Evolutionary conservation across 2,329 filamentous ascomycete genomes (phyloP).

Genomic region (Moelleriella libera): DNA sequence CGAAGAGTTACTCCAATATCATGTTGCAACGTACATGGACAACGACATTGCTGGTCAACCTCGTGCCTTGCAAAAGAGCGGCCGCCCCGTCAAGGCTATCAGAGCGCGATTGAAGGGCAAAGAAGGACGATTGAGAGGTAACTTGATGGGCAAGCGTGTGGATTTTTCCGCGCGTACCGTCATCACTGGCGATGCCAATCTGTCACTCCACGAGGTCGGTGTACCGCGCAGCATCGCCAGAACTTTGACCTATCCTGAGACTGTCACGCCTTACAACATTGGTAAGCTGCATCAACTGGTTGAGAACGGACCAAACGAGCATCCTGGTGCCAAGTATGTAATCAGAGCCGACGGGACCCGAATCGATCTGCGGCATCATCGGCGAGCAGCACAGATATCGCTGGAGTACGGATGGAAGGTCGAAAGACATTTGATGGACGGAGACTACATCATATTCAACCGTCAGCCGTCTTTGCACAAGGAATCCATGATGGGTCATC

Average conservation of each 20-base stretch:
- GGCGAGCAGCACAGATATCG: conserved; percentile 71
- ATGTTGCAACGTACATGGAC: conserved; percentile 99
- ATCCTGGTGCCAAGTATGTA: conserved; percentile 93
- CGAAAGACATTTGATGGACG: conserved; percentile 88
- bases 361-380: conserved; percentile 89
- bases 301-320: conserved; percentile 84
- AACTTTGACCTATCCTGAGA: conserved; percentile 91
- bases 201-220: conserved; percentile 93
- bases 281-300: conserved; percentile 80
- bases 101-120: conserved; percentile 97
- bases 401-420: conserved; percentile 98
- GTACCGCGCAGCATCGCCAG: conserved; percentile 87
- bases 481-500: conserved; percentile 99
- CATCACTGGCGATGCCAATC: conserved; percentile 95
- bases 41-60: conserved; percentile 96
- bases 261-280: conserved; percentile 96
- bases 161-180: conserved; percentile 99
- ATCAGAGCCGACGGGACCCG: conserved; percentile 86
- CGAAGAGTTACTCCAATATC: conserved; percentile 84
- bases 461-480: conserved; percentile 98
- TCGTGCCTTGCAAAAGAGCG: conserved; percentile 91
- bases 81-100: conserved; percentile 91
- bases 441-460: conserved; percentile 98
- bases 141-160: conserved; percentile 98
- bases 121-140: conserved; percentile 92